Base-by-base conservation (phyloP, 768 basidiomycete species). In the Hygrocybe punicea region DNA sequence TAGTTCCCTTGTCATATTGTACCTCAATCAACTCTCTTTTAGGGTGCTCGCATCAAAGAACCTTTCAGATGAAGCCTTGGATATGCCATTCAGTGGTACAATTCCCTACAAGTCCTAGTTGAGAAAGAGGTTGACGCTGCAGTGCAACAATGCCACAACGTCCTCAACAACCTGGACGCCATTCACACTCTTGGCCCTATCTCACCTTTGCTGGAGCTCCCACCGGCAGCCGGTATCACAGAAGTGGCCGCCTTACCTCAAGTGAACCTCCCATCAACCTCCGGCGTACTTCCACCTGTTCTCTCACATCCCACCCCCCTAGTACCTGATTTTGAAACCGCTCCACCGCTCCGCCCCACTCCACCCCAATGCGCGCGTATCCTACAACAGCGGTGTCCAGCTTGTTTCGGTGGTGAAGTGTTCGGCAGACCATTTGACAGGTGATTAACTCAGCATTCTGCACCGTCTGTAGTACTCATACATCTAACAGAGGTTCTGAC, bases 341-440 rank as follows among this genome's bases (percentile, higher is more conserved):
- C 53, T 5, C 21, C 11, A 7, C 21, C n/a, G n/a, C n/a, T n/a
- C n/a, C n/a, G 39, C 9, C 29, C 21, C 21, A 34, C 17, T 13
- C 37, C 21, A 21, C 14, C 8, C 2, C 14, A 55, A 44, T 59
- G 58, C 33, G 24, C 58, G 4, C 16, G 54, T 11, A n/a, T 69
- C 1, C 57, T 77, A 3, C 68, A 65, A 16, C 59, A 67, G 23
- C 60, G 68, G 1, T 73, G 72, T 47, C 65, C 68, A 6, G 61
- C 63, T 1, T 72, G 69, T 51, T 69, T 67, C 42, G 65, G 65
- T 10, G 66, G 61, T 3, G 17, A 14, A 6, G 37, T 14, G 1
- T 67, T 63, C 50, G 63, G 64, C 1, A 52, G 59, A 6, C 33
- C 60, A 7, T 33, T 62, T 25, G 14, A 34, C 2, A 47, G 56